These are phyloP conservation scores for Phytomonas francai DNA, from an alignment of 208 protist genomes.

Conservation along the genomic window DNA sequence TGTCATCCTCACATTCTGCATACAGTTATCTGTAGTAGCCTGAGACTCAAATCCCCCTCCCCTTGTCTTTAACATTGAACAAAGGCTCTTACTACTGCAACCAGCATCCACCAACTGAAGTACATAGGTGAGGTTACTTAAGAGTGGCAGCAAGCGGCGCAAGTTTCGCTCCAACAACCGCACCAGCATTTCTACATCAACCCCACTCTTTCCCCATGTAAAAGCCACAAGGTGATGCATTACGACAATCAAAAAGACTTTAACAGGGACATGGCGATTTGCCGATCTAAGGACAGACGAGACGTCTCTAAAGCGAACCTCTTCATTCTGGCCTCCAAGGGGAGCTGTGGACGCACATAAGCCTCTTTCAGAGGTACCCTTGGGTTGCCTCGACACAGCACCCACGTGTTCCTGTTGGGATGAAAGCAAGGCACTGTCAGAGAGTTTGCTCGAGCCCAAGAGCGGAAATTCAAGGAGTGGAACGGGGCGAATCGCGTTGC, in stretches of 20 bases:
- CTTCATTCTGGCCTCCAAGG: neutral
- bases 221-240: constrained; percentile 63
- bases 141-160: constrained; percentile 51
- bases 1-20: neutral
- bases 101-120: constrained; percentile 23
- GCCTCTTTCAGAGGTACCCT: neutral
- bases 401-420: neutral
- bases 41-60: neutral
- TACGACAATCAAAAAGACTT: constrained; percentile 64
- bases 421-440: neutral
- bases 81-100: constrained; percentile 18
- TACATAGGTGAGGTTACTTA: constrained; percentile 41
- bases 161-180: constrained; percentile 71
- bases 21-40: neutral
- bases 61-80: neutral
- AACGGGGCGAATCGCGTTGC: neutral
- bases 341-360: neutral
- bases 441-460: neutral
- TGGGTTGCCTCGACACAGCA: neutral
- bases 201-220: constrained; percentile 50
- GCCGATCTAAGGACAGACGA: neutral
- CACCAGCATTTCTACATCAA: constrained; percentile 54
- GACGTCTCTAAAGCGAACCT: neutral
- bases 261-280: constrained; percentile 37
- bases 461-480: neutral